phyloP scores from a whole-genome alignment of 2,329 filamentous ascomycete genomes.

The Neonectria ditissima region DNA sequence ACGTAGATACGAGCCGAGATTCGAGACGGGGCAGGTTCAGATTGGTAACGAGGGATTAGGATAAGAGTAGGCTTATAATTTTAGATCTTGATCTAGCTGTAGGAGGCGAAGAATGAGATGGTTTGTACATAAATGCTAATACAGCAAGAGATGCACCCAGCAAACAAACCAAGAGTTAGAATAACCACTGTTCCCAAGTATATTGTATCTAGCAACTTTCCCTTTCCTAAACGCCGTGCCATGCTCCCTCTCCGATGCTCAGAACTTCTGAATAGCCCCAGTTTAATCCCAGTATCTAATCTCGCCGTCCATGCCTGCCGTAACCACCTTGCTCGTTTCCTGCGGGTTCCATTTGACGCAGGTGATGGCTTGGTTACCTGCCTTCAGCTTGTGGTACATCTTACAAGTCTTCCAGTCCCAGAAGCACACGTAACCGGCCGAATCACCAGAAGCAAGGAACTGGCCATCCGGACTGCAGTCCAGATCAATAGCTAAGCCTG shows the following conservation, averaged over 20 bases:
- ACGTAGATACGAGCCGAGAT: slow-evolving; percentile 25
- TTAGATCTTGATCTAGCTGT: slow-evolving; percentile 30
- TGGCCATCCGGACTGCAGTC: slow-evolving; percentile 91
- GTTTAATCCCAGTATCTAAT: slow-evolving; percentile 92
- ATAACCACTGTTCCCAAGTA: background rate
- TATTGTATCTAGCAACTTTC: slow-evolving; percentile 26
- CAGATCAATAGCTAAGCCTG: slow-evolving; percentile 91
- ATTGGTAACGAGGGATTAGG: background rate
- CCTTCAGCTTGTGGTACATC: slow-evolving; percentile 97
- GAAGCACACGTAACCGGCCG: slow-evolving; percentile 90
- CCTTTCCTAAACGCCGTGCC: slow-evolving; percentile 41
- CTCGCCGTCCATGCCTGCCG: slow-evolving; percentile 87
- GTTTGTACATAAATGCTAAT: background rate
- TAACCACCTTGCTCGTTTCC: slow-evolving; percentile 93
- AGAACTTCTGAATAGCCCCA: slow-evolving; percentile 12
- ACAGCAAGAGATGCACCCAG: background rate
- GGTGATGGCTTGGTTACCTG: slow-evolving; percentile 84
- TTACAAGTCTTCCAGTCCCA: slow-evolving; percentile 99
- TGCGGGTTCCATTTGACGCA: slow-evolving; percentile 96
- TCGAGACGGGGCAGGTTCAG: slow-evolving; percentile 15
- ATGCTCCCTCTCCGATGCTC: slow-evolving; percentile 31
- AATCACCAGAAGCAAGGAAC: slow-evolving; percentile 89
- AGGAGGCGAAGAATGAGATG: slow-evolving; percentile 17
- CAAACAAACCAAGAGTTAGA: background rate
- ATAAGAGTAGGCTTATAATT: slow-evolving; percentile 1